Evolutionary conservation across 2,329 filamentous ascomycete genomes (phyloP).

Genomic region (Clarireedia homoeocarpa): DNA sequence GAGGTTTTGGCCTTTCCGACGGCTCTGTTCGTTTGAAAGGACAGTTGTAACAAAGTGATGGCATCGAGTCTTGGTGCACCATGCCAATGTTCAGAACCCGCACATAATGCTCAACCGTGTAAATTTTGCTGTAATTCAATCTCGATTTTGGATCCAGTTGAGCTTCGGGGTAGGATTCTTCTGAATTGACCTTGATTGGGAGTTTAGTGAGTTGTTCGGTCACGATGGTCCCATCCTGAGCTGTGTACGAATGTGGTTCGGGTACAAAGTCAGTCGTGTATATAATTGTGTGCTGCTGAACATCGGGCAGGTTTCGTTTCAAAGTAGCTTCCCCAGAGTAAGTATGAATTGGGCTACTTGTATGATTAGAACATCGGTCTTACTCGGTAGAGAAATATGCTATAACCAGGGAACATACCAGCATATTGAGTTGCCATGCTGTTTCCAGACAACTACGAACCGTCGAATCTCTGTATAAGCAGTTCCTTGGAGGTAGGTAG

Average conservation of each 20-base stretch:
- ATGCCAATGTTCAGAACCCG: slow-evolving; percentile 17
- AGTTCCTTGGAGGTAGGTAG: slow-evolving; percentile 8
- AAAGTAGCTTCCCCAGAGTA: slow-evolving; percentile 19
- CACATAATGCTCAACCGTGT: slow-evolving; percentile 21
- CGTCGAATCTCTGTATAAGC: slow-evolving; percentile 21
- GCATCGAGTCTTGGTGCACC: background rate
- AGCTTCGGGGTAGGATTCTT: background rate
- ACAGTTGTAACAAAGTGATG: background rate
- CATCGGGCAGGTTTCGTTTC: slow-evolving; percentile 14
- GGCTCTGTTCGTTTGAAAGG: background rate
- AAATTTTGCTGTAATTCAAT: slow-evolving; percentile 23
- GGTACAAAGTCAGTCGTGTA: background rate
- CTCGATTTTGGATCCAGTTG: slow-evolving; percentile 6
- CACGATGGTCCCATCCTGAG: background rate
- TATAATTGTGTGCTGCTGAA: background rate
- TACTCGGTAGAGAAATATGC: background rate
- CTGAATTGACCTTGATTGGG: slow-evolving; percentile 15
- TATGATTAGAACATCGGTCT: background rate
- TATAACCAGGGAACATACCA: slow-evolving; percentile 5
- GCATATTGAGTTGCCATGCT: slow-evolving; percentile 19
- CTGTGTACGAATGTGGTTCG: background rate
- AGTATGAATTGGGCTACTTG: slow-evolving; percentile 18
- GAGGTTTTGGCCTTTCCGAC: background rate
- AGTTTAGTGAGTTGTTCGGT: slow-evolving; percentile 15
- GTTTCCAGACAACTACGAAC: slow-evolving; percentile 19